A percentile compares a stretch with the other conserved stretches of the same genome.
phyloP scores from a whole-genome alignment of 208 protist genomes.

The Leishmania aethiopica region DNA sequence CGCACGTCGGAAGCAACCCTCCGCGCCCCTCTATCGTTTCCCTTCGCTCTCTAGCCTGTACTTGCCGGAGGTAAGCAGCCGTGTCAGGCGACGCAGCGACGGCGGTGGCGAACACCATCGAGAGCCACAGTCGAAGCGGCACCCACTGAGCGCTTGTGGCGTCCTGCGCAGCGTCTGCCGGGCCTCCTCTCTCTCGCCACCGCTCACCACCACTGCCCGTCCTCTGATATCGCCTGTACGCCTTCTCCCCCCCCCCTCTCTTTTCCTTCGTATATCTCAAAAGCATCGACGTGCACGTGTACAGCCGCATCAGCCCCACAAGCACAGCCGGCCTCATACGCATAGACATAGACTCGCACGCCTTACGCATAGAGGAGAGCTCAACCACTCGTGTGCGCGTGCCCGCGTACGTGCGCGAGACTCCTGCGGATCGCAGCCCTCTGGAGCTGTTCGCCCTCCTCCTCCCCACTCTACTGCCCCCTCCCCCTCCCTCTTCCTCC shows the following conservation, averaged over 20 bases:
- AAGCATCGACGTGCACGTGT: not conserved
- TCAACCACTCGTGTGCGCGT: not conserved
- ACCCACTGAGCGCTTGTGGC: not conserved
- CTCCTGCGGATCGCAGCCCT: not conserved
- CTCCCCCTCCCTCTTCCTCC: not conserved
- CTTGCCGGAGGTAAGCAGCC: not conserved
- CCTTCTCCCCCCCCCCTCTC: not conserved
- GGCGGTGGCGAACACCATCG: not conserved
- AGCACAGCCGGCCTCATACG: not conserved
- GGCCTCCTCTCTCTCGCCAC: not conserved
- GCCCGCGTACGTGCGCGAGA: not conserved
- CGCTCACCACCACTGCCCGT: not conserved
- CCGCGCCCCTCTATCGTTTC: too few species aligned
- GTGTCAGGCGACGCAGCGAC: not conserved
- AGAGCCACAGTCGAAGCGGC: not conserved
- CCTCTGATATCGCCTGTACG: not conserved
- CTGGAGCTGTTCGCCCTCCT: not conserved
- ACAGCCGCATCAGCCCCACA: not conserved
- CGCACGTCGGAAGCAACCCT: not conserved
- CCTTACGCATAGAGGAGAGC: not conserved
- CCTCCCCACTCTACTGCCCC: not conserved
- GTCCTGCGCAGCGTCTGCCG: not conserved
- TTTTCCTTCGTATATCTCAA: not conserved
- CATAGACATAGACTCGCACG: constrained; percentile 6
- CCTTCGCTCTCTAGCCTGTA: not conserved